Conservation (phyloP, 768 basidiomycete genomes). For the Russula virescens region DNA sequence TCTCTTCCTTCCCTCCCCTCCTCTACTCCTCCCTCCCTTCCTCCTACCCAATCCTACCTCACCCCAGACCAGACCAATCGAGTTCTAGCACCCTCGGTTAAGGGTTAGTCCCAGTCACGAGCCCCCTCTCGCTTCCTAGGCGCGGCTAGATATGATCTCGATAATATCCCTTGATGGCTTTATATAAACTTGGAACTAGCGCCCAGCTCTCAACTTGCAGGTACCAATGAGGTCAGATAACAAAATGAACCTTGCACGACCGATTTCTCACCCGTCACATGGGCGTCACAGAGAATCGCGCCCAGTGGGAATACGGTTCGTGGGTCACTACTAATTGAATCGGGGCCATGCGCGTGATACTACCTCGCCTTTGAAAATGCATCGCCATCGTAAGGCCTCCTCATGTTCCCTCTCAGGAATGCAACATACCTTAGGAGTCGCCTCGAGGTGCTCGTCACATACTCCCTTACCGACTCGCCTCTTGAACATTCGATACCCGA, state of each 20-base stretch:
- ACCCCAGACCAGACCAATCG: slow-evolving; percentile 3
- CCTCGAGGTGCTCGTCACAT: slow-evolving; percentile 14
- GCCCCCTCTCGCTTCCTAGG: slow-evolving; percentile 4
- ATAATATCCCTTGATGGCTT: background rate
- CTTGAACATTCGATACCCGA: slow-evolving; percentile 2
- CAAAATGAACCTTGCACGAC: slow-evolving; percentile 4
- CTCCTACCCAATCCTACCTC: background rate
- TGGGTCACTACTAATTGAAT: slow-evolving; percentile 6
- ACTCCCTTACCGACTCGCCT: background rate
- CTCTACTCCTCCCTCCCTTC: background rate
- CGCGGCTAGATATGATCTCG: slow-evolving; percentile 21
- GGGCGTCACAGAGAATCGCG: slow-evolving; percentile 7
- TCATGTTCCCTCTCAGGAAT: slow-evolving; percentile 12
- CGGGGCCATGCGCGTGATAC: slow-evolving; percentile 9
- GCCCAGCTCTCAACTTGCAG: slow-evolving; percentile 8
- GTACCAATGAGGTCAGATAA: slow-evolving; percentile 23
- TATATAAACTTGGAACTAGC: background rate
- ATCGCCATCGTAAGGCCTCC: slow-evolving; percentile 22
- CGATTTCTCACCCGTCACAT: slow-evolving; percentile 10
- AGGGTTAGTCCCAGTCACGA: slow-evolving; percentile 22
- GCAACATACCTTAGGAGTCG: slow-evolving; percentile 8
- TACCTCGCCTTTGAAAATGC: background rate
- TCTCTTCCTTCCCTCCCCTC: background rate
- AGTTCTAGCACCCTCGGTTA: slow-evolving; percentile 16
- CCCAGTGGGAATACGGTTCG: slow-evolving; percentile 9